Percentiles rank a stretch among this genome's conserved stretches.
These are phyloP conservation scores for Suillus subalutaceus DNA, from an alignment of 768 basidiomycete genomes.

Conservation along the genomic window DNA sequence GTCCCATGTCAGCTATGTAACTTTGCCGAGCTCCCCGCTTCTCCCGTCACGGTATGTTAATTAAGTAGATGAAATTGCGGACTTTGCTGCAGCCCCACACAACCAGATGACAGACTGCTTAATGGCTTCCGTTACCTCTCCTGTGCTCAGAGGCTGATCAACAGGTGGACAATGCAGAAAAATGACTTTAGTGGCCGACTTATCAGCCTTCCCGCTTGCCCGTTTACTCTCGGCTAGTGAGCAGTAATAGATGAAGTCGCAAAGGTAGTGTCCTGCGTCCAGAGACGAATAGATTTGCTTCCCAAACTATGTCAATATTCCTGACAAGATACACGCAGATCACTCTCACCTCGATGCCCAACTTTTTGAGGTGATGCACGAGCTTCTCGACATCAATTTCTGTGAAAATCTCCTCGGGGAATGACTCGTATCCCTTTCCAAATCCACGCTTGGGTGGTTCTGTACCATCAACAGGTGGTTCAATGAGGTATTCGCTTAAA, in stretches of 20 bases:
- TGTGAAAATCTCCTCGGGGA: slow-evolving; percentile 39
- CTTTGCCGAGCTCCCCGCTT: neutral
- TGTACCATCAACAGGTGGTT: slow-evolving; percentile 27
- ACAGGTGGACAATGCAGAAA: slow-evolving; percentile 76
- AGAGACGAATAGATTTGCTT: slow-evolving; percentile 73
- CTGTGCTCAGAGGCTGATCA: slow-evolving; percentile 62
- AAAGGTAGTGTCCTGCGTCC: slow-evolving; percentile 77
- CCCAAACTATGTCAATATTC: slow-evolving; percentile 10
- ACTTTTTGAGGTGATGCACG: slow-evolving; percentile 38
- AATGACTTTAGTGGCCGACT: slow-evolving; percentile 47
- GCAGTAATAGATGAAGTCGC: slow-evolving; percentile 79
- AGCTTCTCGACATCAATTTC: slow-evolving; percentile 39
- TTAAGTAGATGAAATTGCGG: neutral
- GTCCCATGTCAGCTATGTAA: slow-evolving; percentile 12
- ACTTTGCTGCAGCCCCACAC: slow-evolving; percentile 29
- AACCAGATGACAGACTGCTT: slow-evolving; percentile 65
- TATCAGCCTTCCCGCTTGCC: slow-evolving; percentile 31
- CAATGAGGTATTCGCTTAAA: slow-evolving; percentile 30
- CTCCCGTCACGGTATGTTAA: neutral
- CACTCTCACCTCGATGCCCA: slow-evolving; percentile 34
- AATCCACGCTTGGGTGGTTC: slow-evolving; percentile 39
- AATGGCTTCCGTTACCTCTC: slow-evolving; percentile 69
- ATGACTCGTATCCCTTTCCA: slow-evolving; percentile 39
- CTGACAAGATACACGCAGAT: slow-evolving; percentile 9
- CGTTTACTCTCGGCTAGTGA: slow-evolving; percentile 71